Percentiles rank a stretch among this genome's conserved stretches.
Conservation (phyloP, 257 asterid genomes). For the Fraxinus anomala region DNA sequence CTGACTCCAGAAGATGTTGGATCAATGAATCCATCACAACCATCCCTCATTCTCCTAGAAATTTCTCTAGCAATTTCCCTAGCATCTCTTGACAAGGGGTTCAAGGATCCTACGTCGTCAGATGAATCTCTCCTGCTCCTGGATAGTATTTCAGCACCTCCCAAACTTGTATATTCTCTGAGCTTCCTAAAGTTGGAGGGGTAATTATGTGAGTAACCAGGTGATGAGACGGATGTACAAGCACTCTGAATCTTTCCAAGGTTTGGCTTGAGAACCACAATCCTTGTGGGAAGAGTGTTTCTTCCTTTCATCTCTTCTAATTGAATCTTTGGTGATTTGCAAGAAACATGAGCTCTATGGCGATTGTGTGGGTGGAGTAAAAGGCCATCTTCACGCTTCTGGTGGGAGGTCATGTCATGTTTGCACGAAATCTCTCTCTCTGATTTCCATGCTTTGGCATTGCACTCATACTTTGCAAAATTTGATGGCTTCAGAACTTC, state of each 20-base stretch:
- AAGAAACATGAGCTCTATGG: conserved; percentile 42
- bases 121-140: conserved; percentile 44
- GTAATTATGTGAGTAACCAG: conserved; percentile 39
- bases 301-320: conserved; percentile 40
- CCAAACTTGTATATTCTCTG: conserved; percentile 35
- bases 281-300: conserved; percentile 63
- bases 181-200: conserved; percentile 40
- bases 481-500: conserved; percentile 58
- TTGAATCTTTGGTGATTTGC: conserved; percentile 37
- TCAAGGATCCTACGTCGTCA: conserved; percentile 36
- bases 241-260: conserved; percentile 43
- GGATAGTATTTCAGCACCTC: conserved; percentile 33
- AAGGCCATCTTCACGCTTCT: conserved; percentile 74
- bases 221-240: conserved; percentile 44
- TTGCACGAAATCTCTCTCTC: conserved; percentile 41
- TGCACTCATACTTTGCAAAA: conserved; percentile 46
- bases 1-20: conserved; percentile 41
- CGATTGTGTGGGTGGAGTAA: conserved; percentile 55
- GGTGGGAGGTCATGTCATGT: conserved; percentile 36
- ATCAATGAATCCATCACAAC: conserved; percentile 44
- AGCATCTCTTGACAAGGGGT: conserved; percentile 57
- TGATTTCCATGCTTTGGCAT: conserved; percentile 51
- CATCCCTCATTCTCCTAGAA: conserved; percentile 62
- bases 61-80: conserved; percentile 67
- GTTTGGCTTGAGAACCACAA: conserved; percentile 84